A percentile compares a stretch with the other conserved stretches of the same genome.
These are phyloP conservation scores for Vitis hybrid DNA, from an alignment of 177 flowering plant genomes.

Conservation along the genomic window DNA sequence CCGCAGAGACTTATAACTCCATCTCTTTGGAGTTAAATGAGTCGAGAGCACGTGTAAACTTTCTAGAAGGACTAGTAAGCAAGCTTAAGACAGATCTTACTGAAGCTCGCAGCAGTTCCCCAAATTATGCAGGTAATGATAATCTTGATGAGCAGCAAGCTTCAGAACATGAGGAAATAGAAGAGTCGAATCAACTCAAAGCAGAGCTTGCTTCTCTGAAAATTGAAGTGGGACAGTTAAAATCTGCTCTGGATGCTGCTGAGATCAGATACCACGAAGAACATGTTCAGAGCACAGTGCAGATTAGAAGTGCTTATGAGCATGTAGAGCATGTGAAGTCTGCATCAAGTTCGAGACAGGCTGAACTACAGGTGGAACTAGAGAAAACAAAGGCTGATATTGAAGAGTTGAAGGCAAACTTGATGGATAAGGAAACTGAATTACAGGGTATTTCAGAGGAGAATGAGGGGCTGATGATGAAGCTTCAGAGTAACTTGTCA, in stretches of 20 bases:
- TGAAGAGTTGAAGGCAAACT: constrained; percentile 51
- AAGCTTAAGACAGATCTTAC: constrained; percentile 42
- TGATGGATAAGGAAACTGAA: constrained; percentile 61
- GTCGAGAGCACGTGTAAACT: constrained; percentile 41
- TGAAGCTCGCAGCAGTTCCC: constrained; percentile 7
- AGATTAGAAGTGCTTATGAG: constrained; percentile 54
- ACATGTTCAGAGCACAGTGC: constrained; percentile 43
- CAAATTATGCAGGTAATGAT: constrained; percentile 9
- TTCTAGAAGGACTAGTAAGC: constrained; percentile 53
- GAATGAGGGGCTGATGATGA: constrained; percentile 44
- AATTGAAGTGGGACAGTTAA: constrained; percentile 41
- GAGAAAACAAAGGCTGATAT: constrained; percentile 27
- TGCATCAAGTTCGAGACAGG: constrained; percentile 34
- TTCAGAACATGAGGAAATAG: constrained; percentile 17
- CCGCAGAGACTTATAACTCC: constrained; percentile 40
- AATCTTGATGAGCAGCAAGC: constrained; percentile 3
- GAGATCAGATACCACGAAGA: constrained; percentile 60
- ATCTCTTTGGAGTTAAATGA: constrained; percentile 52
- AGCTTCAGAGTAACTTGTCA: constrained; percentile 28
- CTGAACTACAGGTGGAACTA: constrained; percentile 45
- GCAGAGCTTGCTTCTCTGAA: constrained; percentile 36
- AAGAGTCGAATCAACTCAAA: constrained; percentile 31
- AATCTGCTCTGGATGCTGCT: constrained; percentile 51
- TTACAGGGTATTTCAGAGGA: constrained; percentile 53
- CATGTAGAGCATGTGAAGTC: constrained; percentile 46